These are phyloP conservation scores for Sclerotinia trifoliorum DNA, from an alignment of 2,329 filamentous ascomycete species.

Conservation along the genomic window DNA sequence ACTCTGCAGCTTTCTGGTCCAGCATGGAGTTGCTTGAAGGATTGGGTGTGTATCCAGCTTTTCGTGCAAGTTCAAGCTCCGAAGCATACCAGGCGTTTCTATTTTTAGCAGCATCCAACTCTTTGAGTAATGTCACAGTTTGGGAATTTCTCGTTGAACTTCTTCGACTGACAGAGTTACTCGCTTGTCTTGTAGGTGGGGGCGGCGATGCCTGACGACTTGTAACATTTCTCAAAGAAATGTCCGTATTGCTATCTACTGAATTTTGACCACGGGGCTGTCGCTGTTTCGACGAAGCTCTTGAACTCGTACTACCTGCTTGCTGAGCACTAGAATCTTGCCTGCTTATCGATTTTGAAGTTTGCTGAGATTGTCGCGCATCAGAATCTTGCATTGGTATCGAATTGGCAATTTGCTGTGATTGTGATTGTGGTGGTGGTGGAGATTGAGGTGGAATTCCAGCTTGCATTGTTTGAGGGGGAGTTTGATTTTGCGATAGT, in stretches of 20 bases:
- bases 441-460: constrained; percentile 12
- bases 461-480: constrained; percentile 11
- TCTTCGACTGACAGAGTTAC: constrained; percentile 60
- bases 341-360: constrained; percentile 38
- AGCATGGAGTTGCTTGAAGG: constrained; percentile 68
- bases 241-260: constrained; percentile 65
- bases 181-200: constrained; percentile 54
- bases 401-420: constrained; percentile 40
- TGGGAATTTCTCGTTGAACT: constrained; percentile 56
- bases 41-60: constrained; percentile 80
- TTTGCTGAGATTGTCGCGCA: constrained; percentile 43
- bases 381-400: constrained; percentile 30
- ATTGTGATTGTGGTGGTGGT: constrained; percentile 8
- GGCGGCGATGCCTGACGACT: constrained; percentile 57
- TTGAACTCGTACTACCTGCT: constrained; percentile 30
- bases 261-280: constrained; percentile 62
- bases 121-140: constrained; percentile 75
- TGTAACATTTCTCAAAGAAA: constrained; percentile 44
- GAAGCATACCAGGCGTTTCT: constrained; percentile 97
- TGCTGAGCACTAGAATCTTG: constrained; percentile 34
- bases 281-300: constrained; percentile 51
- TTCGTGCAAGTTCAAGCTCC: constrained; percentile 86
- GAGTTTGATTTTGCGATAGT: background rate
- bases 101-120: constrained; percentile 80
- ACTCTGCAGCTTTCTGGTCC: constrained; percentile 73